These are phyloP conservation scores for Luvunga scandens DNA, from an alignment of 345 rosid genomes.

Conservation along the genomic window DNA sequence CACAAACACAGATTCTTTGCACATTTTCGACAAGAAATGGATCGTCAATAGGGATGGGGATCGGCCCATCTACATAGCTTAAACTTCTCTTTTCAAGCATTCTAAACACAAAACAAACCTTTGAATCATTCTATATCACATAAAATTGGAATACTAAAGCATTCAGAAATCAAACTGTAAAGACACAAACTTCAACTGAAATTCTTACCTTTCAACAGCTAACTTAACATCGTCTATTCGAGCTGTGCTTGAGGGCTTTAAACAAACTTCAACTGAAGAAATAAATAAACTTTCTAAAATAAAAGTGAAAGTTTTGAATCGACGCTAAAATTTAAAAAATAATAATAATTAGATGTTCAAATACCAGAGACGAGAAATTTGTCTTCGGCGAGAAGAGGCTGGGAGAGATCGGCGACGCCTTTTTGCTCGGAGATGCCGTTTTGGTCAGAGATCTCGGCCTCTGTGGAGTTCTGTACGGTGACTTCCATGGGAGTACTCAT, in stretches of 20 bases:
- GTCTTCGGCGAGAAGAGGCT: slow-evolving; percentile 34
- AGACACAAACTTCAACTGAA: too few species aligned
- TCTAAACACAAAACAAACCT: slow-evolving; percentile 30
- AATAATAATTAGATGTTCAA: not conserved
- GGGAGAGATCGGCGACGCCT: slow-evolving; percentile 23
- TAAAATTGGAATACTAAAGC: not conserved
- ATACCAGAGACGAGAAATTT: slow-evolving; percentile 77
- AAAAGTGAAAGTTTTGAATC: not conserved
- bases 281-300: not conserved
- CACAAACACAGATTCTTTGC: slow-evolving; percentile 65
- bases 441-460: slow-evolving; percentile 26
- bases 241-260: slow-evolving; percentile 84
- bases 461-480: slow-evolving; percentile 29
- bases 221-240: slow-evolving; percentile 57
- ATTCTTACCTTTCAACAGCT: slow-evolving; percentile 65
- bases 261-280: slow-evolving; percentile 82
- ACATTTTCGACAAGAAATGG: slow-evolving; percentile 72
- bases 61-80: slow-evolving; percentile 83
- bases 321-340: not conserved
- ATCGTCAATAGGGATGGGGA: slow-evolving; percentile 69
- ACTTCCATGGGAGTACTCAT: slow-evolving; percentile 76
- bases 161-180: not conserved
- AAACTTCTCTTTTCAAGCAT: slow-evolving; percentile 89
- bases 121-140: not conserved
- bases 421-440: slow-evolving; percentile 29